phyloP scores from a whole-genome alignment of 805 yeast species.

The Metschnikowia lochheadii region DNA sequence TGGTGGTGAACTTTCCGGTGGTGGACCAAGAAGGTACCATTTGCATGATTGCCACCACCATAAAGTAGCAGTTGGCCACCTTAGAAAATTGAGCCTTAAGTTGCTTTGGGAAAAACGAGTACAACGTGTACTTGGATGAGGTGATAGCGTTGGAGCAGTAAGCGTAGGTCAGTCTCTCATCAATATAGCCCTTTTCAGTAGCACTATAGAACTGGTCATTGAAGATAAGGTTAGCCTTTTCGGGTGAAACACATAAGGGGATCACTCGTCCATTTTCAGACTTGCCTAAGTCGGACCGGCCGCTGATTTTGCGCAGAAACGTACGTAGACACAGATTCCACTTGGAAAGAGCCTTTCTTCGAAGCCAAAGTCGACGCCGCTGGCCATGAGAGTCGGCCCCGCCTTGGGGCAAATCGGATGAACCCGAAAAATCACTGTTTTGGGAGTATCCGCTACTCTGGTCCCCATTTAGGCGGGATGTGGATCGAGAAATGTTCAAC shows the following conservation, averaged over 20 bases:
- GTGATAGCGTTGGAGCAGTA: conserved; percentile 69
- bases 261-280: conserved; percentile 63
- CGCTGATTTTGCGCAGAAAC: conserved; percentile 4
- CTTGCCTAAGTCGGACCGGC: conserved; percentile 6
- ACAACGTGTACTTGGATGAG: conserved; percentile 79
- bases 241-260: conserved; percentile 54
- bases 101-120: conserved; percentile 84
- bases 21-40: conserved; percentile 98
- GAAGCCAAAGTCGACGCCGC: conserved; percentile 7
- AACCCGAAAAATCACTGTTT: neutral
- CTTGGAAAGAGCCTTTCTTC: conserved; percentile 27
- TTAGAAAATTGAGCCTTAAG: conserved; percentile 88
- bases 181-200: conserved; percentile 41
- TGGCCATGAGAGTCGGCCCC: neutral
- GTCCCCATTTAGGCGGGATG: conserved; percentile 10
- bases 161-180: conserved; percentile 62
- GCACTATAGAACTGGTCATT: conserved; percentile 26
- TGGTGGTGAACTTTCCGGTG: conserved; percentile 92
- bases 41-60: conserved; percentile 87
- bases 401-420: neutral
- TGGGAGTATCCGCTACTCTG: conserved; percentile 7
- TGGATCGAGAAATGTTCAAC: conserved; percentile 8
- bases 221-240: conserved; percentile 28
- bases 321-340: neutral
- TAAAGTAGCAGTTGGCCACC: conserved; percentile 85